Evolutionary conservation across 2,329 filamentous ascomycete genomes (phyloP).

Genomic region (Trichothecium roseum): DNA sequence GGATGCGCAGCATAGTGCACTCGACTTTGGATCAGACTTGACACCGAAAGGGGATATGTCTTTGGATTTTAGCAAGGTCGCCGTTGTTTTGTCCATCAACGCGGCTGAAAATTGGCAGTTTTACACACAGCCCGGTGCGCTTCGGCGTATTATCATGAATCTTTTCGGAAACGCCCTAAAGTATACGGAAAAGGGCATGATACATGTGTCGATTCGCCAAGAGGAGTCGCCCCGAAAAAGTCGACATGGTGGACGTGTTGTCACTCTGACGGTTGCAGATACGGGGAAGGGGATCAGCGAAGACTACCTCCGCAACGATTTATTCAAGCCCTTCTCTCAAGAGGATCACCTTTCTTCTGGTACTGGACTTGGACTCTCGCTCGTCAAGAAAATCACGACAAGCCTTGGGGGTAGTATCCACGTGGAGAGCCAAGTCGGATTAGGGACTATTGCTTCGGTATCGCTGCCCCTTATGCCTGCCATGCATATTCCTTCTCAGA

Average conservation of each 20-base stretch:
- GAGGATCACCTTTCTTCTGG: constrained; percentile 51
- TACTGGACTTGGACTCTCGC: constrained; percentile 51
- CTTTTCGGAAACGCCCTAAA: constrained; percentile 53
- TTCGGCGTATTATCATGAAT: constrained; percentile 50
- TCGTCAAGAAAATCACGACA: constrained; percentile 50
- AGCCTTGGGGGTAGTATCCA: constrained; percentile 30
- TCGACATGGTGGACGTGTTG: too few relatives aligned
- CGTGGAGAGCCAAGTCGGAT: too few relatives aligned
- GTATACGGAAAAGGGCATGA: constrained; percentile 43
- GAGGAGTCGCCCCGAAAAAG: constrained; percentile 8
- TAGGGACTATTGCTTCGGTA: too few relatives aligned
- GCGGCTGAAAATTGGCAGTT: constrained; percentile 37
- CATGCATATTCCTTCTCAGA: too few relatives aligned
- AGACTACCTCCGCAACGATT: constrained; percentile 46
- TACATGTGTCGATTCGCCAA: constrained; percentile 26
- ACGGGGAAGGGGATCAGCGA: constrained; percentile 55
- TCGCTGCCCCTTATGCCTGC: too few relatives aligned
- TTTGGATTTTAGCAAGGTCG: constrained; percentile 15
- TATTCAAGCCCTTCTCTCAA: constrained; percentile 54
- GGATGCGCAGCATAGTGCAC: too few relatives aligned
- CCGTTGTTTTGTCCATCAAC: constrained; percentile 40
- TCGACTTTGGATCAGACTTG: too few relatives aligned
- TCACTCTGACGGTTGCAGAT: constrained; percentile 41
- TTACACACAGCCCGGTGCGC: constrained; percentile 38
- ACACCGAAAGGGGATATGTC: too few relatives aligned